Evolutionary conservation across 2,329 filamentous ascomycete species (phyloP), one percentile per base, ranked within the genome.

Genomic region (Cytospora piceae): DNA sequence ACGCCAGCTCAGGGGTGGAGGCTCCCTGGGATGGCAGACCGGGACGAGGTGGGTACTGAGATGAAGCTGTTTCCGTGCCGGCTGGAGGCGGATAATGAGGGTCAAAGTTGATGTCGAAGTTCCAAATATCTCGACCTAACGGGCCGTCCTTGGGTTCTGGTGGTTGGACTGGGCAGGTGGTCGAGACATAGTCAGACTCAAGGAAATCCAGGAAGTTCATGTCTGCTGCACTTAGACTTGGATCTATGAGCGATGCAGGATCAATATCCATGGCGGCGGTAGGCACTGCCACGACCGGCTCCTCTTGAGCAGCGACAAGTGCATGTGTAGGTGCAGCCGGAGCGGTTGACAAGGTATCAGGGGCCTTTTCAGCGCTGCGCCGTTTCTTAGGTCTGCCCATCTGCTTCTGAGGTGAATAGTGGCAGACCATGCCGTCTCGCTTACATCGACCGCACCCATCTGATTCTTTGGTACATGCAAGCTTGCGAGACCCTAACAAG

Each of bases 321-420:
- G 27, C 55, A 52, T 22, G 12, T 15, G 39, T 29, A 57, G 39
- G 31, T 20, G 66, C 64, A 20, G 22, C 54, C 17, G 15, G 29
- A 20, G 29, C 27, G 24, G 2, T 37, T 29, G 53, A 29, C 24
- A 49, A 15, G 24, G 59, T 20, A 17, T 61, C 11, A 6, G 53
- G 46, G 4, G 62, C 61, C 14, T 72, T 70, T 17, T 80, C 79
- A 34, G 74, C 68, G 52, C 75, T 74, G 22, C 78, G 81, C 65
- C 85, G 79, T 75, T 90, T 90, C 63, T 86, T 79, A 27, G 87
- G 87, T 52, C 87, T 80, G 4, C 87, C 87, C 87, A 90, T 90
- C 51, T 79, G 85, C 75, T 90, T 90, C 73, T 89, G 87, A 15
- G 81, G 78, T 9, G 87, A 89, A 75, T 89, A 90, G 69, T 85